These are phyloP conservation scores for Clausena lansium DNA, from an alignment of 345 rosid genomes.

Conservation along the genomic window DNA sequence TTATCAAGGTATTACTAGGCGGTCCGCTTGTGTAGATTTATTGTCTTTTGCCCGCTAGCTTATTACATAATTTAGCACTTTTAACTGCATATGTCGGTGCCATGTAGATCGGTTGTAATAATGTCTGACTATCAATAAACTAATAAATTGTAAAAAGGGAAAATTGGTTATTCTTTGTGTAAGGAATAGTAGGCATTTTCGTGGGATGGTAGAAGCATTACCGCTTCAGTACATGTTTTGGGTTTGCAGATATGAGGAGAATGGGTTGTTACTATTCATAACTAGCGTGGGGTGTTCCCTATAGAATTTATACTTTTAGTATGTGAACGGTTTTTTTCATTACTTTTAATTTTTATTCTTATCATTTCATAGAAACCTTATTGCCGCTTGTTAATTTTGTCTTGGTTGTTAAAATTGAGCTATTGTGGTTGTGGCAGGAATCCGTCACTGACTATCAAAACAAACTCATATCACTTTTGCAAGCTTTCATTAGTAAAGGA, in stretches of 20 bases:
- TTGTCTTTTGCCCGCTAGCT: neutral
- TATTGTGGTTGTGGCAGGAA: conserved; percentile 38
- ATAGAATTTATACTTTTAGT: neutral
- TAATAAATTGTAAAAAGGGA: too few species aligned
- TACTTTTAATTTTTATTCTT: neutral
- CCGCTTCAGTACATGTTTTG: neutral
- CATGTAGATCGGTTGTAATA: neutral
- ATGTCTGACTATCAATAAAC: neutral
- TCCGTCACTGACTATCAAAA: conserved; percentile 54
- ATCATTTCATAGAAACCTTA: neutral
- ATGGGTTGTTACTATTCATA: neutral
- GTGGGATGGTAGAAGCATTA: neutral
- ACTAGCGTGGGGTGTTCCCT: neutral
- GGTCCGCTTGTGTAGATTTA: neutral
- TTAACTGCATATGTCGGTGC: neutral
- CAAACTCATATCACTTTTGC: conserved; percentile 88
- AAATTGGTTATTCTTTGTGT: neutral
- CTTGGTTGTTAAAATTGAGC: conserved; percentile 4
- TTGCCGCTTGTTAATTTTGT: neutral
- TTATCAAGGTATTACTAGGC: conserved; percentile 54
- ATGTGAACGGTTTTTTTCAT: too few species aligned
- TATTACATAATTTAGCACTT: too few species aligned
- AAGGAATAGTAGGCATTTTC: neutral
- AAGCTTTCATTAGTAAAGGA: conserved; percentile 79
- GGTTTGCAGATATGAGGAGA: neutral